Percentiles rank a stretch among this genome's conserved stretches.
Conservation (phyloP, 2,329 filamentous ascomycete genomes). For the Claviceps quebecensis region DNA sequence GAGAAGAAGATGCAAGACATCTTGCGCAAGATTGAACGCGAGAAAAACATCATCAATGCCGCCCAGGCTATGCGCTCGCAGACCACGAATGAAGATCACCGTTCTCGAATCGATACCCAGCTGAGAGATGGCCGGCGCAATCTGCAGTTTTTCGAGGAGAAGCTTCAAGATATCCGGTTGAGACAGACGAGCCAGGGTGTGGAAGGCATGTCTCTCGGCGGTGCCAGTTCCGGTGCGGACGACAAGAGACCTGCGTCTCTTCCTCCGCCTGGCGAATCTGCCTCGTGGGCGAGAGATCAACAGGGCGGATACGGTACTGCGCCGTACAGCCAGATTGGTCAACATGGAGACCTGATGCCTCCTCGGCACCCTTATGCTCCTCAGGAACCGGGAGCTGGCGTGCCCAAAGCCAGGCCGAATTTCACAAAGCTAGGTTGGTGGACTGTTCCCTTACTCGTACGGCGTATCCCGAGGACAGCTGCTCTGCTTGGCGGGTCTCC, state of each 20-base stretch:
- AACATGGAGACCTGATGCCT: conserved; percentile 63
- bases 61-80: conserved; percentile 91
- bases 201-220: conserved; percentile 50
- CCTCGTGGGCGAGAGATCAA: conserved; percentile 31
- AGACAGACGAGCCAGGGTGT: conserved; percentile 58
- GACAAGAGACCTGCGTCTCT: conserved; percentile 29
- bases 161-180: conserved; percentile 75
- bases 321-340: conserved; percentile 44
- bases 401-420: conserved; percentile 69
- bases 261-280: conserved; percentile 59
- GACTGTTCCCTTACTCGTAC: not conserved
- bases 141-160: conserved; percentile 90
- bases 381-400: conserved; percentile 45
- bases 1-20: conserved; percentile 61
- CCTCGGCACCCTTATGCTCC: conserved; percentile 67
- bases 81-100: conserved; percentile 84
- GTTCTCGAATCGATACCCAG: conserved; percentile 80
- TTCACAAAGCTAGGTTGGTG: conserved; percentile 86
- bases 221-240: conserved; percentile 18
- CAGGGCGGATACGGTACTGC: conserved; percentile 44
- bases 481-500: not conserved
- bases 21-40: conserved; percentile 92
- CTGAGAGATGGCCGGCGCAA: conserved; percentile 89
- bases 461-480: no score
- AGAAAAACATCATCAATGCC: conserved; percentile 87